Evolutionary conservation across 2,329 filamentous ascomycete species (phyloP).

Genomic region (Fusarium staphyleae): DNA sequence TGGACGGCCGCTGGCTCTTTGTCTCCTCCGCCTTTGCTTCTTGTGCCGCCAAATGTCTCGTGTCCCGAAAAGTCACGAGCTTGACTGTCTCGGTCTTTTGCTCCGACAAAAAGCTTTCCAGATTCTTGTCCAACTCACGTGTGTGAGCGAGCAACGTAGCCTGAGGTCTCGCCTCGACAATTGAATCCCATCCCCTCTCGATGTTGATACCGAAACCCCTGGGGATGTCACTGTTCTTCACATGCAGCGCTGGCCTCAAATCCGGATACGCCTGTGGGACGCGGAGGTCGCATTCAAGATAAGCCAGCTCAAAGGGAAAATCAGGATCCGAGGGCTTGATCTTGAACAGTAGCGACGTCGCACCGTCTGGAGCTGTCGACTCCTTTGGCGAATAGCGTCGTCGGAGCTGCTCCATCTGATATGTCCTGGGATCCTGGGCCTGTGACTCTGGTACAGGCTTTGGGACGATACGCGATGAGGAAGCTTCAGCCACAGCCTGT

Average conservation of each 20-base stretch:
- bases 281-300: constrained; percentile 70
- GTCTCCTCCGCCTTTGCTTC: background rate
- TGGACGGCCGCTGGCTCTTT: constrained; percentile 1
- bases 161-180: constrained; percentile 62
- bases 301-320: constrained; percentile 78
- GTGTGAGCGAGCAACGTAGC: constrained; percentile 70
- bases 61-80: constrained; percentile 67
- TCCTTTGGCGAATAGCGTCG: constrained; percentile 67
- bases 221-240: constrained; percentile 74
- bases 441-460: constrained; percentile 73
- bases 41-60: constrained; percentile 52
- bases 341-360: constrained; percentile 67
- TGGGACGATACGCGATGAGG: constrained; percentile 60
- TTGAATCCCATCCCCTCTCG: constrained; percentile 73
- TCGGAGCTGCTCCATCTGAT: constrained; percentile 76
- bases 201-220: constrained; percentile 78
- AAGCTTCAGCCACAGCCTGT: constrained; percentile 56
- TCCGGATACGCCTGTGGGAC: constrained; percentile 71
- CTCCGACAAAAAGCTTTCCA: constrained; percentile 73
- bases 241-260: constrained; percentile 63
- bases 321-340: constrained; percentile 80
- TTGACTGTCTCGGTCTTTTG: constrained; percentile 77
- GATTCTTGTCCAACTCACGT: constrained; percentile 73
- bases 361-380: constrained; percentile 53
- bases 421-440: constrained; percentile 71